phyloP scores from a whole-genome alignment of 768 basidiomycete species.

The Clitopilus passeckerianus region DNA sequence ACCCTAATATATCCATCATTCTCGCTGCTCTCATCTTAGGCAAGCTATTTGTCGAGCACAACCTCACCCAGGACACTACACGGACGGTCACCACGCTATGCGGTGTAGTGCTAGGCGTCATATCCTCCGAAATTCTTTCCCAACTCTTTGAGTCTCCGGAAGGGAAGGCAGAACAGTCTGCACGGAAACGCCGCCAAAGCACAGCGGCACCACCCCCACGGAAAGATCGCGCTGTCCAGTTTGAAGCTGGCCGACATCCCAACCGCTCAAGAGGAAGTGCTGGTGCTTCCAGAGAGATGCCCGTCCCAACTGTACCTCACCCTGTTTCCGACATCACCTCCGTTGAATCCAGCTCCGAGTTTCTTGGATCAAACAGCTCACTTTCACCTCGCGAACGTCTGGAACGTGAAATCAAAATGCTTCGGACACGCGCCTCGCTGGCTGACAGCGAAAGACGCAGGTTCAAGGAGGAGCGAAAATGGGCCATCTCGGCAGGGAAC shows the following conservation, averaged over 20 bases:
- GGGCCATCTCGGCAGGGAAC: conserved; percentile 81
- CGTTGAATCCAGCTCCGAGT: conserved; percentile 64
- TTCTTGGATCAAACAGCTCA: conserved; percentile 50
- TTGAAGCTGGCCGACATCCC: conserved; percentile 10
- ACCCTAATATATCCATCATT: conserved; percentile 46
- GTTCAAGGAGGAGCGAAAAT: conserved; percentile 83
- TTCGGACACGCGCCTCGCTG: conserved; percentile 72
- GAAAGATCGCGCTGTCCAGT: conserved; percentile 42
- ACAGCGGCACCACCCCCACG: conserved; percentile 16
- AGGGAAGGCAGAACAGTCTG: conserved; percentile 16
- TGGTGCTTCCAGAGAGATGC: conserved; percentile 10
- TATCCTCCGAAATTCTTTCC: conserved; percentile 68
- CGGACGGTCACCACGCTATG: conserved; percentile 57
- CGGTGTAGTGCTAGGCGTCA: conserved; percentile 63
- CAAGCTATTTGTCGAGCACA: conserved; percentile 64
- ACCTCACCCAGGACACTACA: conserved; percentile 44
- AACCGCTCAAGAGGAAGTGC: conserved; percentile 30
- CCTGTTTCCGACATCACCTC: conserved; percentile 58
- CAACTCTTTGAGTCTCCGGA: conserved; percentile 53
- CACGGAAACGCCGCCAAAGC: conserved; percentile 22
- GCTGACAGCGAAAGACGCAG: conserved; percentile 81
- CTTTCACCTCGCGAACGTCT: conserved; percentile 65
- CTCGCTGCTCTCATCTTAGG: conserved; percentile 53
- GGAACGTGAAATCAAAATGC: conserved; percentile 70
- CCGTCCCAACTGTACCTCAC: conserved; percentile 7